Base-by-base conservation (phyloP, 805 yeast genomes). In the Ogataea zsoltii region DNA sequence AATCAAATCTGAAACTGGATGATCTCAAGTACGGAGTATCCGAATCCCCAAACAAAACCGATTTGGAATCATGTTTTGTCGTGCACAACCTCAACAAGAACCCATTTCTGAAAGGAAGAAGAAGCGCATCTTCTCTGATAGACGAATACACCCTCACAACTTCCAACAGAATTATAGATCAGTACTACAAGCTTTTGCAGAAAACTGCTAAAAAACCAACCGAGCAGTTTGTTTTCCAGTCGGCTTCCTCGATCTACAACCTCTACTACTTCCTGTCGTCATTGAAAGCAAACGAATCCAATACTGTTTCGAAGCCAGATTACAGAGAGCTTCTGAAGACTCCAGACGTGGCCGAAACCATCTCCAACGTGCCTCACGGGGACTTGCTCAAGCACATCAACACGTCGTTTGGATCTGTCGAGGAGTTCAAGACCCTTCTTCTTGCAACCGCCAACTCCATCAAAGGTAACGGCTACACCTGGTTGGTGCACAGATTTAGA, bases 401-500 rank as follows among this genome's bases (percentile, higher is more conserved):
- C 16, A 68, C 72, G 33, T 77, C 84, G 2, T 90, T 90, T 66
- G 96, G 96, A 6, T 81, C 91, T 0, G 50, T 88, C 9, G 79
- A 76, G 13, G 95, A 89, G 62, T 83, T 94, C 62, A 76, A 85
- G 55, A 79, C 86, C 1, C 74, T 88, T 38, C 65, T 94, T 35
- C 60, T 87, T 47, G 77, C 79, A 46, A 81, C 94, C 1, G 88
- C 92, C 10, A 67, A 72, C 40, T 76, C 85, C 3, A 78, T 89
- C 49, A 80, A 84, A 49, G 97, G 98, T 41, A 92, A 88, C 65
- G 99, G 99, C 3, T 82, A 76, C 66, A 86, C 91, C 10, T 94
- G 97, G 94, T 70, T 94, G 15, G 83, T 90, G 17, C 95, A 92
- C 46, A 74, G 73, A 66, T 59, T 50, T 9, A 67, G 72, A 49